Evolutionary conservation across 352 stramenopile species (phyloP), one percentile per base, ranked within the genome.

Genomic region (Halophytophthora polymorphica): DNA sequence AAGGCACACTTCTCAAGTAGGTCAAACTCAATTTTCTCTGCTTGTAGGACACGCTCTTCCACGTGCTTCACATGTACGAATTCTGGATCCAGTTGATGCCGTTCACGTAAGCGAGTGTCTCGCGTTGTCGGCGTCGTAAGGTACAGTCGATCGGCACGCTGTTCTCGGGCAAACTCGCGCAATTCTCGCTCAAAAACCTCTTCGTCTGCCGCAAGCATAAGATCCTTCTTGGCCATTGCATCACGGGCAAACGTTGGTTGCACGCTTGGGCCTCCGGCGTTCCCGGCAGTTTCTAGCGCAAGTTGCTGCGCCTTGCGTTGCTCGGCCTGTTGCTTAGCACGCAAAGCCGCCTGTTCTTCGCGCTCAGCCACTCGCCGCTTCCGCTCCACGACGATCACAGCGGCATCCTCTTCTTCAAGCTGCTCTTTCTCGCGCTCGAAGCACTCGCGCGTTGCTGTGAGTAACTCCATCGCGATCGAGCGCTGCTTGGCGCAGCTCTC

Each of bases 11-110:
- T 90, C 50, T 90, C 78, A 0, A 90, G 53, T 14, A 90, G 45
- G 48, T 85, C 70, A 38, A 83, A 90, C 54, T 90, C 78, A 2
- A 73, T 53, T 44, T 80, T 74, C 38, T 90, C 78, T 6, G 76
- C 59, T 44, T 56, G 52, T n/a, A 82, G 38, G 42, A 71, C 63
- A 13, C 69, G 53, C 12, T 69, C 50, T 35, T 90, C 78, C 35
- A 86, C 57, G 35, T 64, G 62, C 44, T 82, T 86, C 61, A 83
- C 73, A 57, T 90, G 78, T 0, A 79, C 67, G 17, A 67, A 90
- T 42, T 90, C 78, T 4, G 69, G 63, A 14, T 88, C 78, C 23
- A 68, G 23, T 46, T 68, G 67, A 19, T 70, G 64, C 11, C 60
- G 71, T 11, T 68, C 56, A 2, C 53, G 58, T 0, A 78, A 76